phyloP scores from a whole-genome alignment of 2,329 filamentous ascomycete genomes.

The Zymoseptoria tritici region DNA sequence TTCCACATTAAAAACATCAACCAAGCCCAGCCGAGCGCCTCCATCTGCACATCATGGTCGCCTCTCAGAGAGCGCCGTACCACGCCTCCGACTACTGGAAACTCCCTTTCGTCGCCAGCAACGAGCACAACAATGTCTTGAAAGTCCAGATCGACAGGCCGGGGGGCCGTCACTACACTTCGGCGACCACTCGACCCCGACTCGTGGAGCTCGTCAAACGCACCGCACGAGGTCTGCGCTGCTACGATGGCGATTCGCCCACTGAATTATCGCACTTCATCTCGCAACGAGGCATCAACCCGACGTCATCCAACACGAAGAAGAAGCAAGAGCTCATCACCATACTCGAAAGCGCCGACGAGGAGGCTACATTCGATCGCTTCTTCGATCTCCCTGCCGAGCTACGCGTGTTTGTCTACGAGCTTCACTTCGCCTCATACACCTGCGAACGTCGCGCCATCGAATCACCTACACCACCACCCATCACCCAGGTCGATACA shows the following conservation, averaged over 20 bases:
- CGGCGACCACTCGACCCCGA: background rate
- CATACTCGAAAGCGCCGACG: slow-evolving; percentile 49
- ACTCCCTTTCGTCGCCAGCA: background rate
- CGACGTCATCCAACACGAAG: background rate
- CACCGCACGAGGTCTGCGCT: background rate
- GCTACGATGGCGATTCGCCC: background rate
- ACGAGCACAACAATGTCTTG: background rate
- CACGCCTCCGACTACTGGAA: background rate
- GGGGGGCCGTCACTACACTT: background rate
- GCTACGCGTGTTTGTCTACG: background rate
- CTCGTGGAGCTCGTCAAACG: background rate
- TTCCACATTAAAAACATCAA: background rate
- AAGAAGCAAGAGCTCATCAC: background rate
- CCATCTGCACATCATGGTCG: background rate
- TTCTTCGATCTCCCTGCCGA: background rate
- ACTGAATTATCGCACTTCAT: background rate
- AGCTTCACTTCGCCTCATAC: background rate
- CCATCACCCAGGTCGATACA: background rate
- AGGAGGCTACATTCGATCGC: slow-evolving; percentile 20
- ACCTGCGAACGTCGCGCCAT: background rate
- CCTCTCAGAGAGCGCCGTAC: background rate
- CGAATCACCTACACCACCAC: background rate
- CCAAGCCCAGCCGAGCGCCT: background rate
- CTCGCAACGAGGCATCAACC: background rate
- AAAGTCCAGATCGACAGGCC: background rate